Evolutionary conservation across 139 green algal genomes (phyloP), one percentile per base, ranked within the genome.

Genomic region (Auxenochlorella protothecoides): DNA sequence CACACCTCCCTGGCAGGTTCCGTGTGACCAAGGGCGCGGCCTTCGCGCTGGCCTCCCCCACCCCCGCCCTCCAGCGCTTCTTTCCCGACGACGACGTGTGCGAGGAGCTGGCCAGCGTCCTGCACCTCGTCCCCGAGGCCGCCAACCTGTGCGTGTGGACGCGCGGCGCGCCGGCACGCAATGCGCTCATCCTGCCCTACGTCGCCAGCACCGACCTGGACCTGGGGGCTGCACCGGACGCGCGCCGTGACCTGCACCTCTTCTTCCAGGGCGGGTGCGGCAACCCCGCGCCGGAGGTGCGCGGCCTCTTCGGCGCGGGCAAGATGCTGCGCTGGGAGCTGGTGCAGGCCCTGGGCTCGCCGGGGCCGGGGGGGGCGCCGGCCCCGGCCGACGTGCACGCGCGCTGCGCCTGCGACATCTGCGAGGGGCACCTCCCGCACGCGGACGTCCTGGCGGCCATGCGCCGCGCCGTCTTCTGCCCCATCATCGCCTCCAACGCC

Each of bases 271-370:
- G 77, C 16, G 77, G 77, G 9, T 82, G 77, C 44, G 77, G 73
- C 61, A 56, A 70, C n/a, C 59, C 69, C 3, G 64, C 76, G 69
- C 73, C 73, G 3, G 65, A 12, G 3, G 55, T 77, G 15, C 73
- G 70, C 63, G 10, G 9, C 11, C 5, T 68, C 4, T 83, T 83
- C 74, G 69, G 69, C 9, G 78, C 78, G 3, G 78, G 73, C 54
- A 83, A 83, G 73, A 79, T 83, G 73, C 70, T 83, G 78, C 69
- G 78, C 44, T 74, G 68, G n/a, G 59, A 15, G 59, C 53, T 83
- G 51, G 78, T 79, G n/a, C 54, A 61, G 53, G 56, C 15, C n/a
- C 53, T 69, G 52, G 57, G 62, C 68, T 44, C 27, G 27, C 27
- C 27, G 27, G 27, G 27, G 27, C 27, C 27, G 27, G 27, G 27